Evolutionary conservation across 805 yeast species (phyloP).

Genomic region (Teunomyces gatunensis): DNA sequence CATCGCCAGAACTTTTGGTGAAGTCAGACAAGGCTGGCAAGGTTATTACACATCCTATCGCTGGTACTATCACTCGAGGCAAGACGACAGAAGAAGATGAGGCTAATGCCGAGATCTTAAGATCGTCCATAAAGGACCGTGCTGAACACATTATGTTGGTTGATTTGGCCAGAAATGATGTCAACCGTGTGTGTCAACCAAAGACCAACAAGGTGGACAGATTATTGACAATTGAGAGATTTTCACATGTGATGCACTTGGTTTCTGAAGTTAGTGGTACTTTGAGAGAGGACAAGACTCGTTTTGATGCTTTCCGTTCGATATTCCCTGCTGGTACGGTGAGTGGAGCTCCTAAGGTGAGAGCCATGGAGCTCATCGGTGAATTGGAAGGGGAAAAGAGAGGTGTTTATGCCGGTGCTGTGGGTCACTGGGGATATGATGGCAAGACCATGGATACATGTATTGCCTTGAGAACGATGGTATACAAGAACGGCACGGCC

Average conservation of each 20-base stretch:
- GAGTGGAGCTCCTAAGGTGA: slow-evolving; percentile 96
- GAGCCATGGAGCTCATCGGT: slow-evolving; percentile 92
- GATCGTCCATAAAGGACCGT: slow-evolving; percentile 81
- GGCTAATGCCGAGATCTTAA: slow-evolving; percentile 66
- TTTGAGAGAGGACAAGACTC: slow-evolving; percentile 73
- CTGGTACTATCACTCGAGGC: slow-evolving; percentile 94
- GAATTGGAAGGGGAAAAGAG: slow-evolving; percentile 89
- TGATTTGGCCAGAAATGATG: slow-evolving; percentile 94
- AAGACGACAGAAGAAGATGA: slow-evolving; percentile 91
- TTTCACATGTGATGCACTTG: slow-evolving; percentile 95
- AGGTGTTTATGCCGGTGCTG: slow-evolving; percentile 98
- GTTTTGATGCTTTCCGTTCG: slow-evolving; percentile 96
- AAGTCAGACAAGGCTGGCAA: slow-evolving; percentile 70
- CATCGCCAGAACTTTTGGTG: slow-evolving; percentile 92
- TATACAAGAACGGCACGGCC: slow-evolving; percentile 83
- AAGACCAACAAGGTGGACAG: slow-evolving; percentile 81
- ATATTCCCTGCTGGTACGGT: slow-evolving; percentile 99
- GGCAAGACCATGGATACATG: slow-evolving; percentile 96
- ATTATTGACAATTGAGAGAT: slow-evolving; percentile 84
- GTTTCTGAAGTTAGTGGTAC: slow-evolving; percentile 95
- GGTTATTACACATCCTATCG: slow-evolving; percentile 94
- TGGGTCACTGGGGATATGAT: slow-evolving; percentile 96
- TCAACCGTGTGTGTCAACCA: slow-evolving; percentile 93
- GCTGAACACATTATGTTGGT: slow-evolving; percentile 99
- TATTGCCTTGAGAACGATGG: slow-evolving; percentile 97